Base-by-base conservation (phyloP, 2,329 filamentous ascomycete species). In the Didymosphaeria variabile region DNA sequence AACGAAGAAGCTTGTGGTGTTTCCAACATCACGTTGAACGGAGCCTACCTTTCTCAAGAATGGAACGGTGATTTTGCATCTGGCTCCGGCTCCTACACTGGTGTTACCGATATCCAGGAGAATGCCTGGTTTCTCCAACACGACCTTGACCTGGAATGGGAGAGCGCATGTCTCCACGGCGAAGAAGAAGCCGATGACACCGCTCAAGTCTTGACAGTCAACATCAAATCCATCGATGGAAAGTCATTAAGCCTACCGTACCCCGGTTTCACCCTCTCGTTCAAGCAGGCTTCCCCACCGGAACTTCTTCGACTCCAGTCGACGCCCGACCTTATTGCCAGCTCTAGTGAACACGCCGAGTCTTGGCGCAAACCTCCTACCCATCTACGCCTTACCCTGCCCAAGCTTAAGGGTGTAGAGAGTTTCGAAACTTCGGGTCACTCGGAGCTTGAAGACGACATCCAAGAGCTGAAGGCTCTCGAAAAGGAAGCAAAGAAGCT, bases 11-110 rank as follows among this genome's bases (percentile, higher is more conserved):
- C 76, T 51, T 80, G 79, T 68, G 74, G 75, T 15, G 65, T 73
- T 57, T 75, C 77, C 42, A 80, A 82, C 73, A 69, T 82, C 62
- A 77, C 78, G 17, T 65, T 83, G 60, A 82, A 82, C 67, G 78
- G 77, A 58, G 63, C 77, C 26, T 67, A 71, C 57, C 72, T 80
- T 31, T 70, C 72, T 34, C 75, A 79, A 61, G 67, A 77, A 67
- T 79, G 77, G 76, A 66, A 72, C 58, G 77, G 76, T 65, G 71
- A 77, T 62, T 68, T 73, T 60, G 77, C 75, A 38, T 70, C 69
- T 44, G 78, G 77, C 32, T 72, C 71, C 23, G 78, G 74, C 38
- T 72, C 71, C 36, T 71, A 76, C 68, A 59, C 68, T 55, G 71
- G 68, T 49, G 62, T 72, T 34, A 64, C 74, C 61, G 65, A 72